Percentiles rank a stretch among this genome's conserved stretches.
Evolutionary conservation across 768 basidiomycete species (phyloP).

Genomic region (Leccinum variicolor): DNA sequence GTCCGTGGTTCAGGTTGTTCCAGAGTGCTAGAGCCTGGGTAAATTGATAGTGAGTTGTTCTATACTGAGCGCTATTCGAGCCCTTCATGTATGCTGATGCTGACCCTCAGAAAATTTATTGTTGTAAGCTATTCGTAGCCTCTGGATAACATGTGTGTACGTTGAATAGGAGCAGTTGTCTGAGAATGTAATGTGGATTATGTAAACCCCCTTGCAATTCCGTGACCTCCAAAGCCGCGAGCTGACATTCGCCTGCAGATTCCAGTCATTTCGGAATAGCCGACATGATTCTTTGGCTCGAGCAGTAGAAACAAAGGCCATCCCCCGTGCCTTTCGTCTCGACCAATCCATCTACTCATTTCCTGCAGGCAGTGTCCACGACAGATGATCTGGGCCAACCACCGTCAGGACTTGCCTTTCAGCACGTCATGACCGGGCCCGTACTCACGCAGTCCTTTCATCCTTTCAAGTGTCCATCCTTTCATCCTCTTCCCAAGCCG

Average conservation of each 20-base stretch:
- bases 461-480: slow-evolving; percentile 19
- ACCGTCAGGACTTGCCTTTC: slow-evolving; percentile 16
- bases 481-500: slow-evolving; percentile 9
- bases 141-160: neutral
- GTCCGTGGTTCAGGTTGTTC: slow-evolving; percentile 96
- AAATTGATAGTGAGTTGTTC: slow-evolving; percentile 22
- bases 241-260: neutral
- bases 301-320: slow-evolving; percentile 18
- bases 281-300: neutral
- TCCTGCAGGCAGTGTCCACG: slow-evolving; percentile 1
- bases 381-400: neutral
- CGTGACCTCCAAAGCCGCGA: no score
- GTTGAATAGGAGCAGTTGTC: no score
- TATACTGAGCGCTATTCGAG: slow-evolving; percentile 7
- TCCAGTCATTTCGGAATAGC: neutral
- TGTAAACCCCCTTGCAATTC: neutral
- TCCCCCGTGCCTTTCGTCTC: neutral
- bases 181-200: neutral
- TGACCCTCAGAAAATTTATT: slow-evolving; percentile 2
- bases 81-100: slow-evolving; percentile 20
- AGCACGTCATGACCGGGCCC: slow-evolving; percentile 3
- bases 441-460: slow-evolving; percentile 12
- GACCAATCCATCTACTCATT: slow-evolving; percentile 4
- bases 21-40: slow-evolving; percentile 81
- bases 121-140: slow-evolving; percentile 1